Conservation (phyloP, 768 basidiomycete species). For the Lepiota brunneoincarnata region DNA sequence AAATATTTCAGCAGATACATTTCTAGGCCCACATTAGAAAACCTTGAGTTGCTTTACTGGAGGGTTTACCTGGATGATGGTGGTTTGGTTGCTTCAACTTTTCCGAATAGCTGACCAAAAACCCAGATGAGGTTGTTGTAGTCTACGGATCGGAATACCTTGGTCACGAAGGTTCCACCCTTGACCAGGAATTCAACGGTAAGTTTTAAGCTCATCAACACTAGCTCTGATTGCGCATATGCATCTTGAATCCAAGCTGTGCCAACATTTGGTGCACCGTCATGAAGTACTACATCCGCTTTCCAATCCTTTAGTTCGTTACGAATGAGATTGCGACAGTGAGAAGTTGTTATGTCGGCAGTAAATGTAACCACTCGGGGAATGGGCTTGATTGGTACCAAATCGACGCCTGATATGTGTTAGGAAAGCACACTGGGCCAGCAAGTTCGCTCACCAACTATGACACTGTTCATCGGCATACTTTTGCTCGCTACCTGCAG, state of each 20-base stretch:
- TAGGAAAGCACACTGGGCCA: neutral
- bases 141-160: conserved; percentile 97
- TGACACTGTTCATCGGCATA: conserved; percentile 91
- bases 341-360: conserved; percentile 89
- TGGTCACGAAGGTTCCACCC: conserved; percentile 95
- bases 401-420: conserved; percentile 72
- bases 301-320: conserved; percentile 97
- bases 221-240: conserved; percentile 94
- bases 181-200: conserved; percentile 92
- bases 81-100: conserved; percentile 98
- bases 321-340: conserved; percentile 85
- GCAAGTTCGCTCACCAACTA: conserved; percentile 63
- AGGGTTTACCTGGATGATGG: conserved; percentile 84
- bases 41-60: neutral
- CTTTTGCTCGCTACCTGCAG: conserved; percentile 97
- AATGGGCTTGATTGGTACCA: conserved; percentile 95
- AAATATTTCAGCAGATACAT: conserved; percentile 99
- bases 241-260: conserved; percentile 99
- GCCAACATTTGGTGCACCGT: conserved; percentile 99
- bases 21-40: conserved; percentile 45
- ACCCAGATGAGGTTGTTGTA: conserved; percentile 99
- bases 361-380: conserved; percentile 90
- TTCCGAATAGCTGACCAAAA: conserved; percentile 92
- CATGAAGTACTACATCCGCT: conserved; percentile 96
- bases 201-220: conserved; percentile 91